Conservation (phyloP, 805 yeast genomes). For the Dipodascus albidus region DNA sequence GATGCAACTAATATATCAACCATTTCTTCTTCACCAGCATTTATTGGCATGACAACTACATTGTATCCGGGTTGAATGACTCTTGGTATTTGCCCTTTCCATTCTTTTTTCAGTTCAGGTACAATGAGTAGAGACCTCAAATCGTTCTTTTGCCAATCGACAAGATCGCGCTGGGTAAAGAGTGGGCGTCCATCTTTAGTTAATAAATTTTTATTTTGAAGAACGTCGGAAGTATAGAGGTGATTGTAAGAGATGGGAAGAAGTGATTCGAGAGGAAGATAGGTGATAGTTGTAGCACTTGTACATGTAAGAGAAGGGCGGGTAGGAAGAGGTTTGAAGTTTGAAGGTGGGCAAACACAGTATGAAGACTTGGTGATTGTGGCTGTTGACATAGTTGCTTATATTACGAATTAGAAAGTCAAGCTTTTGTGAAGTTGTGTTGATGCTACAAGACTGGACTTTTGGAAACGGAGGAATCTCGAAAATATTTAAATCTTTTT, state of each 20-base stretch:
- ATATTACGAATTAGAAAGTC: too few species aligned
- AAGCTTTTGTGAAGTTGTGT: too few species aligned
- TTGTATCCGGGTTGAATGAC: constrained; percentile 29
- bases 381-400: neutral
- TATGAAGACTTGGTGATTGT: neutral
- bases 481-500: constrained; percentile 29
- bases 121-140: constrained; percentile 55
- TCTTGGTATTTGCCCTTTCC: constrained; percentile 41
- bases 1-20: constrained; percentile 39
- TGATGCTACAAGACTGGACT: constrained; percentile 60
- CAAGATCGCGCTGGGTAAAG: constrained; percentile 49
- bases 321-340: neutral
- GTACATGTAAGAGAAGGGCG: neutral
- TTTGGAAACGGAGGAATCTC: neutral
- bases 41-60: constrained; percentile 41
- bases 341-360: neutral
- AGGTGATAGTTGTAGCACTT: constrained; percentile 3
- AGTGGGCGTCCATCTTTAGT: constrained; percentile 29
- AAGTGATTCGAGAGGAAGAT: constrained; percentile 33
- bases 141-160: constrained; percentile 67
- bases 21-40: constrained; percentile 36
- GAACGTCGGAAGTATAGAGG: constrained; percentile 47
- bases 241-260: constrained; percentile 41
- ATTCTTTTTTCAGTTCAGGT: constrained; percentile 38
- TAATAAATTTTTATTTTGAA: constrained; percentile 31